Evolutionary conservation across 176 grass and related monocot genomes (phyloP).

Genomic region (Juncus effusus): DNA sequence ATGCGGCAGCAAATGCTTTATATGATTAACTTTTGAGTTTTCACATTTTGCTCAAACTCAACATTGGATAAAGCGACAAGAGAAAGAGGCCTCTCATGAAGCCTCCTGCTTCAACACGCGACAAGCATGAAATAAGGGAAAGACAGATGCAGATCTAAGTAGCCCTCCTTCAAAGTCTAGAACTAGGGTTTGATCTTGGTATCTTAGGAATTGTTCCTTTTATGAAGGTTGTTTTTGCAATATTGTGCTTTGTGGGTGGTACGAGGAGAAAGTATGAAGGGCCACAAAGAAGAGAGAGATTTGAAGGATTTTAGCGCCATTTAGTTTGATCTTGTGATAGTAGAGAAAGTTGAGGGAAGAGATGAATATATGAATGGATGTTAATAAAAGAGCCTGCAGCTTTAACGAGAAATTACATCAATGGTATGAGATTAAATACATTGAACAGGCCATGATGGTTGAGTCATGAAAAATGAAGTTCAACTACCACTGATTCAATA

Average conservation of each 20-base stretch:
- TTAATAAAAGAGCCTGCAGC: no score
- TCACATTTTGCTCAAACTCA: no score
- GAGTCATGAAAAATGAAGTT: no score
- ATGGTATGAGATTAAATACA: no score
- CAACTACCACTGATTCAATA: no score
- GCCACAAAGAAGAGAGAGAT: conserved; percentile 37
- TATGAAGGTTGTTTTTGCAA: no score
- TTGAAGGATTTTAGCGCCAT: conserved; percentile 45
- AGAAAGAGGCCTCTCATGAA: conserved; percentile 66
- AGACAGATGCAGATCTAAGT: conserved; percentile 51
- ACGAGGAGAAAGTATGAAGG: conserved; percentile 22
- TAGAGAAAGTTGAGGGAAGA: neutral
- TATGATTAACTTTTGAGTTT: no score
- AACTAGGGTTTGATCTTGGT: conserved; percentile 39
- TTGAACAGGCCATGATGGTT: no score
- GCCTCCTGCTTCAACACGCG: conserved; percentile 68
- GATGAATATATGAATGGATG: no score
- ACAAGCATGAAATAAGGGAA: conserved; percentile 86
- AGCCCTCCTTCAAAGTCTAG: conserved; percentile 69
- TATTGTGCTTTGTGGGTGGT: conserved; percentile 26
- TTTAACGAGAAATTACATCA: no score
- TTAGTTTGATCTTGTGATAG: conserved; percentile 9
- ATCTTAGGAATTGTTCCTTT: conserved; percentile 15
- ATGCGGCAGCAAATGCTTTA: no score
- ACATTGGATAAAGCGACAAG: conserved; percentile 56